A percentile compares a stretch with the other conserved stretches of the same genome.
Evolutionary conservation across 1,284 basidiomycete species (phyloP).

Genomic region (Cryptococcus maquisensis): DNA sequence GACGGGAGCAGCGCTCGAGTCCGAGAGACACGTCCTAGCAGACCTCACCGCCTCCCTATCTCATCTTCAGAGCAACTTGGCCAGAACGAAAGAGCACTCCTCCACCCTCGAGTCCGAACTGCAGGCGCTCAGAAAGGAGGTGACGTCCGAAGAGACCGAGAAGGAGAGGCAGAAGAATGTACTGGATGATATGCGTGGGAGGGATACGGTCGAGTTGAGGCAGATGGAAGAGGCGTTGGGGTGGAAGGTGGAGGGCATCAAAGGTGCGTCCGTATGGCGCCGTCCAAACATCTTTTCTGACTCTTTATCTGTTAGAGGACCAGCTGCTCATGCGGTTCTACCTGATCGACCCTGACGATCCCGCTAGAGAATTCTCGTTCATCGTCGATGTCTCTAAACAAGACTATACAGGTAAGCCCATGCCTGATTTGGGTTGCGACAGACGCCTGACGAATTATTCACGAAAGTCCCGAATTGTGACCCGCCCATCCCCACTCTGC

Average conservation of each 20-base stretch:
- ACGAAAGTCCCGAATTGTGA: conserved; percentile 42
- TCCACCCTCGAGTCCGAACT: conserved; percentile 36
- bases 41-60: conserved; percentile 32
- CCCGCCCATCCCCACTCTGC: conserved; percentile 34
- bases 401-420: conserved; percentile 62
- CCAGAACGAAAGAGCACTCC: conserved; percentile 32
- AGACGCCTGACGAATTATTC: not conserved
- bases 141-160: conserved; percentile 52
- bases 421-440: not conserved
- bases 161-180: conserved; percentile 63
- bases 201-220: conserved; percentile 57
- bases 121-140: conserved; percentile 22
- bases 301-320: conserved; percentile 52
- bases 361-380: conserved; percentile 64
- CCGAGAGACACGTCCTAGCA: conserved; percentile 32
- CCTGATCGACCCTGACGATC: conserved; percentile 59
- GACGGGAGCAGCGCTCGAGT: conserved; percentile 30
- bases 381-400: conserved; percentile 65
- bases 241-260: conserved; percentile 69
- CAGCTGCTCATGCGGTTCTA: conserved; percentile 69
- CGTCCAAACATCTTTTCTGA: not conserved
- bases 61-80: conserved; percentile 33
- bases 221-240: conserved; percentile 60
- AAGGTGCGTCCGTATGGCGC: conserved; percentile 47
- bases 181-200: conserved; percentile 59